Evolutionary conservation across 2,329 filamentous ascomycete species (phyloP).

Genomic region (Aureobasidium sp.): DNA sequence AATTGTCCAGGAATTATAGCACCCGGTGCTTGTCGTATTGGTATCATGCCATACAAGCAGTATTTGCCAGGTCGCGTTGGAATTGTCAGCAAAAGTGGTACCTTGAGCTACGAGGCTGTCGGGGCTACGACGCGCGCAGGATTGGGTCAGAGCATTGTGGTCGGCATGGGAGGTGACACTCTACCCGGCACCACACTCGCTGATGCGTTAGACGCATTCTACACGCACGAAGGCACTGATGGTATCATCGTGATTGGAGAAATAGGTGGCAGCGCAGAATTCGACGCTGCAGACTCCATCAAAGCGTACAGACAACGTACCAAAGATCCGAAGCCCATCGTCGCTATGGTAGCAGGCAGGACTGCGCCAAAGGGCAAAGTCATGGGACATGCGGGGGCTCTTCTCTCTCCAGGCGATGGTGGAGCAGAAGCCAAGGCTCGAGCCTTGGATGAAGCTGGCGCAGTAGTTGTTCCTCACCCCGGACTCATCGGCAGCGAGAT

Average conservation of each 20-base stretch:
- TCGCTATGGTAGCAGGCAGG: slow-evolving; percentile 62
- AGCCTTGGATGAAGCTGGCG: slow-evolving; percentile 59
- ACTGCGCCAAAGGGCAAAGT: slow-evolving; percentile 56
- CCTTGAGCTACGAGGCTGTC: slow-evolving; percentile 72
- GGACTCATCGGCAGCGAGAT: slow-evolving; percentile 65
- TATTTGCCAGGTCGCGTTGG: slow-evolving; percentile 64
- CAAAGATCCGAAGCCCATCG: slow-evolving; percentile 63
- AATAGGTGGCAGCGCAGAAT: slow-evolving; percentile 61
- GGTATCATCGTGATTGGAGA: slow-evolving; percentile 70
- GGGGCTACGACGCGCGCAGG: slow-evolving; percentile 65
- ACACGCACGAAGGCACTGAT: slow-evolving; percentile 59
- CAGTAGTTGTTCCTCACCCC: slow-evolving; percentile 65
- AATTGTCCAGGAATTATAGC: slow-evolving; percentile 77
- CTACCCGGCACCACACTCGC: slow-evolving; percentile 67
- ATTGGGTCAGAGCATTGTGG: slow-evolving; percentile 67
- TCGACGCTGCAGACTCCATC: slow-evolving; percentile 69
- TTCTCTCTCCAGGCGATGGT: slow-evolving; percentile 59
- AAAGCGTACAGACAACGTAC: slow-evolving; percentile 53
- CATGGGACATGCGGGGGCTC: slow-evolving; percentile 77
- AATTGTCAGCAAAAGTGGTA: slow-evolving; percentile 74
- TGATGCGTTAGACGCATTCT: slow-evolving; percentile 61
- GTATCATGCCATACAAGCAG: slow-evolving; percentile 69
- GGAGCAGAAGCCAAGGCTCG: slow-evolving; percentile 57
- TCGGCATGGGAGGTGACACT: slow-evolving; percentile 71
- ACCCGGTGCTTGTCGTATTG: slow-evolving; percentile 61